phyloP scores from a whole-genome alignment of 257 asterid species.

The Solanum bulbocastanum region DNA sequence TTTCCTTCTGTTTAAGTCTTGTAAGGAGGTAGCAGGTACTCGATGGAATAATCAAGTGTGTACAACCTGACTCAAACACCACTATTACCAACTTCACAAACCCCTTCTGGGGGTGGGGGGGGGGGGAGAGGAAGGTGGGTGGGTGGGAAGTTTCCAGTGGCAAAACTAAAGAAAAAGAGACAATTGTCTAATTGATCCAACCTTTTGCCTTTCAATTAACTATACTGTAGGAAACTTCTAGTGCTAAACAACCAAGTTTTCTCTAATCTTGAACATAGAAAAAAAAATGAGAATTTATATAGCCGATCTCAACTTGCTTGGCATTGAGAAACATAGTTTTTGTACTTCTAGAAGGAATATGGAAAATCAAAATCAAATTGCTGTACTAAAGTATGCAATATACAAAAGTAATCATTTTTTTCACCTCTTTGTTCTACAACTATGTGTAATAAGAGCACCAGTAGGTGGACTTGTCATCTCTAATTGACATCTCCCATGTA shows the following conservation, averaged over 20 bases:
- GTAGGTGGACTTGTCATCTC: slow-evolving; percentile 84
- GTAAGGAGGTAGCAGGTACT: background rate
- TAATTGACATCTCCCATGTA: slow-evolving; percentile 54
- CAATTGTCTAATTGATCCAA: background rate
- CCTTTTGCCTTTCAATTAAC: background rate
- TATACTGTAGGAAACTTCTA: background rate
- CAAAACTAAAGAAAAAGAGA: background rate
- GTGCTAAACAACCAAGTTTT: background rate
- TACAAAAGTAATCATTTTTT: background rate
- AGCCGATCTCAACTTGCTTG: background rate
- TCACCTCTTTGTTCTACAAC: slow-evolving; percentile 68
- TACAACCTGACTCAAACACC: background rate
- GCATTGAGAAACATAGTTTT: background rate
- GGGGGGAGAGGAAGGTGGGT: background rate
- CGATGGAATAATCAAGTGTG: background rate
- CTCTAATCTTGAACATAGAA: background rate
- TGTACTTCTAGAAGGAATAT: background rate
- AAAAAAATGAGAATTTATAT: background rate
- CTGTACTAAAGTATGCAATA: background rate
- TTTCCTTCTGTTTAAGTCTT: background rate
- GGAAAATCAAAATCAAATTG: background rate
- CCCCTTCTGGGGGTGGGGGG: background rate
- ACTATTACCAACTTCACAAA: background rate
- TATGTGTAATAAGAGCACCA: slow-evolving; percentile 43
- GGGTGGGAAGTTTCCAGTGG: background rate